Base-by-base conservation (phyloP, 805 yeast species). In the Pichia kluyveri region DNA sequence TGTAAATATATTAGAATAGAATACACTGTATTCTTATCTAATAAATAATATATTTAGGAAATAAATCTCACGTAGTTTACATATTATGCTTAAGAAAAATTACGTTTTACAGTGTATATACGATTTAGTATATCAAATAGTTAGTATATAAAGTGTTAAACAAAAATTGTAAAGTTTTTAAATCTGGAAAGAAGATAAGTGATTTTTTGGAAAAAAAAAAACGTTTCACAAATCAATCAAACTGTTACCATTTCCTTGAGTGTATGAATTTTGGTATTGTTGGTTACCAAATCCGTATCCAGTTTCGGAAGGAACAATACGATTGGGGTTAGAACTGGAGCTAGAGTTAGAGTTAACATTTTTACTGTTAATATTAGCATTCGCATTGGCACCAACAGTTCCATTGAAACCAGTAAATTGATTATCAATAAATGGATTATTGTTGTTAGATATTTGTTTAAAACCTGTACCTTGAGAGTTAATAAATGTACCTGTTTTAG, bases 221-320 rank as follows among this genome's bases (percentile, higher is more conserved):
- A 34, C 8, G 1, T 34, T 14, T 34, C 37, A 65, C 18, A 66
- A 52, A 44, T 66, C 69, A 41, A 66, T 66, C 52, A 66, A 53
- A 45, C 68, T 66, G 23, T 55, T 54, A 17, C 31, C 36, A 8
- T 43, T 49, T n/a, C 45, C 42, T 45, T 61, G 65, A 52, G 64
- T 65, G 49, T 60, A 60, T 36, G 37, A 34, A 7, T 59, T 56
- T n/a, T 59, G 60, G 27, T 60, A 65, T 31, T 65, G 67, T 53
- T 82, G 87, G 56, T 89, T 90, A 43, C 97, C 97, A 66, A 90
- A 90, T 1, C 98, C 98, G 61, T 80, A 89, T 3, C 98, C 98
- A 2, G 98, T 90, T 60, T 85, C 82, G 3, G 93, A 81, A 7
- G 96, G 90, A 44, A 83, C 79, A 51, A 88, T 75, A 28, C 60